A percentile compares a stretch with the other conserved stretches of the same genome.
phyloP scores from a whole-genome alignment of 2,329 filamentous ascomycete genomes.

The Colletotrichum euphorbiae region DNA sequence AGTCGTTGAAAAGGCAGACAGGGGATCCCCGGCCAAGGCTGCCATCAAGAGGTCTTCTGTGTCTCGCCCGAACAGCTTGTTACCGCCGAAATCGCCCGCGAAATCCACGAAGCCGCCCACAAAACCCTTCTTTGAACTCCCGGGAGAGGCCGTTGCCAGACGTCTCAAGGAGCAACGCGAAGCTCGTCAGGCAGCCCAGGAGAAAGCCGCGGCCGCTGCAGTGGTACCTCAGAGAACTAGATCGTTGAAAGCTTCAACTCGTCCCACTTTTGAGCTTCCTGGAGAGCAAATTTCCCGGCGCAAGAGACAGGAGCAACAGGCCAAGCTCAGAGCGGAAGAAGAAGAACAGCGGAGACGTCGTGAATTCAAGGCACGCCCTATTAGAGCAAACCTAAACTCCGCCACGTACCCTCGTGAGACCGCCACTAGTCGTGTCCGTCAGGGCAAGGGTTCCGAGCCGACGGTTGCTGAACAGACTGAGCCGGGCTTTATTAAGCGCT shows the following conservation, averaged over 20 bases:
- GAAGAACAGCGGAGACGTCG: conserved; percentile 70
- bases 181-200: conserved; percentile 56
- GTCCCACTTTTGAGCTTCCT: conserved; percentile 70
- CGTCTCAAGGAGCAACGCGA: conserved; percentile 69
- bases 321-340: conserved; percentile 66
- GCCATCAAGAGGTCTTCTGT: conserved; percentile 43
- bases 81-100: conserved; percentile 57
- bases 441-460: conserved; percentile 54
- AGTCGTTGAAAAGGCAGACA: conserved; percentile 41
- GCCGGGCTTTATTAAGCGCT: conserved; percentile 35
- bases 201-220: conserved; percentile 41
- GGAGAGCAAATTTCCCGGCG: conserved; percentile 69
- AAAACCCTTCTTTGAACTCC: conserved; percentile 69
- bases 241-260: conserved; percentile 63
- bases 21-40: conserved; percentile 39
- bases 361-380: conserved; percentile 72
- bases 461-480: not conserved
- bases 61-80: conserved; percentile 54
- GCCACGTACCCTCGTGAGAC: conserved; percentile 65
- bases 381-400: conserved; percentile 58
- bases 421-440: conserved; percentile 66
- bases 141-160: conserved; percentile 70
- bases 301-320: conserved; percentile 67
- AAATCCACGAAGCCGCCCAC: conserved; percentile 68
- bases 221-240: conserved; percentile 58